A percentile compares a stretch with the other conserved stretches of the same genome.
phyloP scores from a whole-genome alignment of 2,329 filamentous ascomycete species.

The Penicillium decumbens region DNA sequence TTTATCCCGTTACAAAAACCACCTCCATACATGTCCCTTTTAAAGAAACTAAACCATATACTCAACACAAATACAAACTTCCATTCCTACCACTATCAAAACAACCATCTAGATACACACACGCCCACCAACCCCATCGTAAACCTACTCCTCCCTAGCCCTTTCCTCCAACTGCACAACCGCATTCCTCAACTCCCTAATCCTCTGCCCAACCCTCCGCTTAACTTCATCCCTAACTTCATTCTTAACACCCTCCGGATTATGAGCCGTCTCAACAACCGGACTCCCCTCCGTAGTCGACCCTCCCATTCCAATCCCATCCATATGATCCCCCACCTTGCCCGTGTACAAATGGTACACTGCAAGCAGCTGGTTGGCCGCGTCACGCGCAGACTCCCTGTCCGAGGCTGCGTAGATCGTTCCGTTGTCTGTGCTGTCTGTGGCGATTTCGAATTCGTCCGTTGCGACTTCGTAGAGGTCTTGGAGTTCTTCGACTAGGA shows the following conservation, averaged over 20 bases:
- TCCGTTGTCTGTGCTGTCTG: conserved; percentile 43
- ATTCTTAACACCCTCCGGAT: conserved; percentile 27
- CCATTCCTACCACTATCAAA: neutral
- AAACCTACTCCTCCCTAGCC: conserved; percentile 33
- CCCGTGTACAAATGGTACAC: conserved; percentile 36
- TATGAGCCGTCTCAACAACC: conserved; percentile 30
- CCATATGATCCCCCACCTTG: conserved; percentile 10
- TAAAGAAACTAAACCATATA: neutral
- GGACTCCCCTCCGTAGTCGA: conserved; percentile 12
- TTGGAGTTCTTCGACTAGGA: conserved; percentile 36
- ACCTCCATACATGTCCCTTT: neutral
- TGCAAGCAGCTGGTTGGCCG: conserved; percentile 37
- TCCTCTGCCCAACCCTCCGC: conserved; percentile 42
- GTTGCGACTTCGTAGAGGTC: conserved; percentile 42
- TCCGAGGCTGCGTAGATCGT: conserved; percentile 47
- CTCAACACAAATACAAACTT: neutral
- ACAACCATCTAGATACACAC: neutral
- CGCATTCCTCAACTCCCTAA: conserved; percentile 46
- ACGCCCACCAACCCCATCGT: neutral
- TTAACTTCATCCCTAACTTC: conserved; percentile 41
- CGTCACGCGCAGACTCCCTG: conserved; percentile 44
- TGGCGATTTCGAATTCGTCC: conserved; percentile 50
- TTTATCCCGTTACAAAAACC: neutral
- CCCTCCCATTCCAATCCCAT: conserved; percentile 4
- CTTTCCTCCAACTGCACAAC: conserved; percentile 42